These are phyloP conservation scores for Melocanna baccifera DNA, from an alignment of 176 grass and related monocot species.

Conservation along the genomic window DNA sequence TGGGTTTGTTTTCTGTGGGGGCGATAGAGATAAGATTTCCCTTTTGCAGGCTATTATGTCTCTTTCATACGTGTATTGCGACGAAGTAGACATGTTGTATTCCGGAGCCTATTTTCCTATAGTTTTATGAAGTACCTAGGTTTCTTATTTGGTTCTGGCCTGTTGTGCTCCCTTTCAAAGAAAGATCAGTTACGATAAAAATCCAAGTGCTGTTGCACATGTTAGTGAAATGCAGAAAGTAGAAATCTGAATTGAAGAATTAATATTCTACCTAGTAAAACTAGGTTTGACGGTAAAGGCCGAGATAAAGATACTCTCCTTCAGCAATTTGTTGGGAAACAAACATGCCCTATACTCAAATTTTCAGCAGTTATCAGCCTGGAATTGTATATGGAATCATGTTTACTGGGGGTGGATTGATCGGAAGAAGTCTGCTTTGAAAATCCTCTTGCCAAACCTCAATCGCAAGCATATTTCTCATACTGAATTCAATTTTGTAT, in stretches of 20 bases:
- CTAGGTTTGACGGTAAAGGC: background rate
- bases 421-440: conserved; percentile 6
- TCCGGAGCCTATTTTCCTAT: background rate
- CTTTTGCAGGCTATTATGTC: conserved; percentile 18
- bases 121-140: background rate
- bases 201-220: background rate
- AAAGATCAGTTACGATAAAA: background rate
- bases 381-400: background rate
- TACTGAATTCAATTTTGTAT: background rate
- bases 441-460: background rate
- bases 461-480: background rate
- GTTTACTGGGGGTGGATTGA: background rate
- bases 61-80: background rate
- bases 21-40: conserved; percentile 8
- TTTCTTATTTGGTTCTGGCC: background rate
- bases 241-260: background rate
- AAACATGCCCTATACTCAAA: background rate
- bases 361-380: background rate
- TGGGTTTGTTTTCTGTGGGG: background rate
- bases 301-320: background rate
- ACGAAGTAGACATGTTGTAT: background rate
- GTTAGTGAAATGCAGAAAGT: background rate
- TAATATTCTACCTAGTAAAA: background rate
- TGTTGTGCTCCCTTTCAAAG: background rate
- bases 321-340: background rate